Base-by-base conservation (phyloP, 2,329 filamentous ascomycete genomes). In the Diplodia corticola region DNA sequence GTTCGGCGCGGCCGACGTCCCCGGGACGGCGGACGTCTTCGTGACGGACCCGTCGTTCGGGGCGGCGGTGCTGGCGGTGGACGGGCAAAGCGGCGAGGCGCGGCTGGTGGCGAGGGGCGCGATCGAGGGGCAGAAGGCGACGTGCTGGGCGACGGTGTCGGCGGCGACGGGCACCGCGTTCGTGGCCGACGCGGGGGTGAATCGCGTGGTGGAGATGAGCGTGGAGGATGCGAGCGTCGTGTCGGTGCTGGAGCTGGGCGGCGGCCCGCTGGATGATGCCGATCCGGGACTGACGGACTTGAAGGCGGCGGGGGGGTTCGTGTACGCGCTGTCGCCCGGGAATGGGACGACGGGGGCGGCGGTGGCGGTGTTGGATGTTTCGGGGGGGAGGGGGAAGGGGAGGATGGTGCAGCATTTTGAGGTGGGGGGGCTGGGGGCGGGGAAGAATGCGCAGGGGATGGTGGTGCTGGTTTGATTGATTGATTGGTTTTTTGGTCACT, bases 31-130 rank as follows among this genome's bases (percentile, higher is more conserved):
- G 33, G 68, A 70, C 2, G 70, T 88, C 46, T 85, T 89, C 67
- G 81, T 80, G 0, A 85, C 86, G 0, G 87, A 89, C 65, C 82
- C 86, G 0, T 84, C 84, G 0, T 87, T 89, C 63, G 87, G 87
- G 5, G 83, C 76, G 0, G 82, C 80, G 0, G 77, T 87, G 5
- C 72, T 89, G 1, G 74, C 78, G 0, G 68, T 86, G 24, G 77
- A 83, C 53, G 10, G 10, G 20, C 53, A 69, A 0, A 54, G 63
- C 3, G 76, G 67, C 7, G 69, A 73, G 12, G 79, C 79, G 1
- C 73, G 75, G 0, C 71, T 81, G 0, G 74, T 76, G 40, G 77
- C 75, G 20, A 64, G 61, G 54, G 76, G 77, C n/a, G 69, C 71
- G 1, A 76, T 89, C 13, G 75, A 76, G 0, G 83, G 79, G 44